Evolutionary conservation across 164 flowering plant genomes (phyloP), one percentile per base, ranked within the genome.

Genomic region (Sedum album): DNA sequence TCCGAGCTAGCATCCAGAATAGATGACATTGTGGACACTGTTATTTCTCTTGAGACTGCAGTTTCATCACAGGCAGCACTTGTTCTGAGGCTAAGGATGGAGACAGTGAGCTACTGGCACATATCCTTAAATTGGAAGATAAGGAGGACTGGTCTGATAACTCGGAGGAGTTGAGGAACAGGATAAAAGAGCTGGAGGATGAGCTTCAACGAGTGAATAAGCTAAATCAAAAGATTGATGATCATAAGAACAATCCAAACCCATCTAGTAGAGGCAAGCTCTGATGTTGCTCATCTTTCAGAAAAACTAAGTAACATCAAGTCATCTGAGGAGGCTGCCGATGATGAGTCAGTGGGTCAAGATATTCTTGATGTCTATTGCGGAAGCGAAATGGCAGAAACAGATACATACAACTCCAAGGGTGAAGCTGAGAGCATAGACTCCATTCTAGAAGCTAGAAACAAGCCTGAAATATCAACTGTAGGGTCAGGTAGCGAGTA

Each of bases 1-100:
- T 70, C 77, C 4, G 82, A 83, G 49, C 71, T 85, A 67, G 85
- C 80, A n/a, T 89, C 84, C 68, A 80, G 72, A 66, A 80, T 87
- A 30, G 85, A 87, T 60, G 84, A 81, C 23, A 76, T 85, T 53
- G 91, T 82, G 18, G 75, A 78, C 14, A 81, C 74, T 72, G 83
- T 85, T 33, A 80, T 81, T 11, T 62, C 25, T 15, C 48, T 87
- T 68, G 91, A 85, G 71, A 77, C 73, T 38, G 70, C 67, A n/a
- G 76, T 80, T 18, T 76, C 82, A 36, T 76, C 88, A 68, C 82
- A 83, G 57, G 69, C 71, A 49, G 80, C 81, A 31, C 15, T 79
- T 65, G 83, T 84, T 42, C 60, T 60, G 55, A 69, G 74, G 65
- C 42, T 83, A 31, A 72, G 69, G 68, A 76, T 77, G 44, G 85